These are phyloP conservation scores for Tulasnella sp. DNA, from an alignment of 768 basidiomycete genomes.

Conservation along the genomic window DNA sequence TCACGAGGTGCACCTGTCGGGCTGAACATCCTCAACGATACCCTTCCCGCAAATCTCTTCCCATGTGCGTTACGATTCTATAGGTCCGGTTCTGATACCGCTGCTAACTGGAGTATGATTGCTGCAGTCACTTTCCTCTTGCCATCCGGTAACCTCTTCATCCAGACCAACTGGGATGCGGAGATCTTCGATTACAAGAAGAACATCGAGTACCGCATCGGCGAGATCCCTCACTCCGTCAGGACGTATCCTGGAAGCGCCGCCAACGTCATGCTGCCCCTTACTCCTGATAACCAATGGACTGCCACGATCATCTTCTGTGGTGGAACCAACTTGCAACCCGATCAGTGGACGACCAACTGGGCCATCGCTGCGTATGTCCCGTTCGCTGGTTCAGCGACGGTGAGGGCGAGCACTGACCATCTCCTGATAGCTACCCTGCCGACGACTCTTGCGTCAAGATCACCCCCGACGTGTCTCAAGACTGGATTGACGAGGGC, in stretches of 20 bases:
- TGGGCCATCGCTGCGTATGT: constrained; percentile 20
- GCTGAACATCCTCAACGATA: constrained; percentile 29
- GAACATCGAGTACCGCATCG: constrained; percentile 23
- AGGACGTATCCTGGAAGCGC: constrained; percentile 88
- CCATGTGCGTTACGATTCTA: no score
- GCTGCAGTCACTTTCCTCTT: constrained; percentile 24
- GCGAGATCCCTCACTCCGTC: constrained; percentile 37
- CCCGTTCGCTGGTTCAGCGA: not conserved
- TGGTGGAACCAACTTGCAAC: constrained; percentile 46
- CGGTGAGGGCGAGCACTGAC: not conserved
- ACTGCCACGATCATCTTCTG: constrained; percentile 80
- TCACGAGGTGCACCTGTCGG: constrained; percentile 27
- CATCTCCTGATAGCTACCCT: constrained; percentile 21
- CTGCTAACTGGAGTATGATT: constrained; percentile 18
- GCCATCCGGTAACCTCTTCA: constrained; percentile 28
- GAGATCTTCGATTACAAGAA: constrained; percentile 31
- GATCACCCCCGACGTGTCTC: constrained; percentile 70
- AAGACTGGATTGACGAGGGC: constrained; percentile 46
- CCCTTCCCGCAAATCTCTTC: constrained; percentile 29
- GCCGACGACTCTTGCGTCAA: constrained; percentile 37
- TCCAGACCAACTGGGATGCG: constrained; percentile 30
- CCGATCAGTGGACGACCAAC: constrained; percentile 20
- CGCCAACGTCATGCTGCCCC: constrained; percentile 78
- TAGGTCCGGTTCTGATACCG: not conserved
- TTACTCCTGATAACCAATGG: constrained; percentile 83